Base-by-base conservation (phyloP, 108 stramenopile species). In the Seminavis robusta region DNA sequence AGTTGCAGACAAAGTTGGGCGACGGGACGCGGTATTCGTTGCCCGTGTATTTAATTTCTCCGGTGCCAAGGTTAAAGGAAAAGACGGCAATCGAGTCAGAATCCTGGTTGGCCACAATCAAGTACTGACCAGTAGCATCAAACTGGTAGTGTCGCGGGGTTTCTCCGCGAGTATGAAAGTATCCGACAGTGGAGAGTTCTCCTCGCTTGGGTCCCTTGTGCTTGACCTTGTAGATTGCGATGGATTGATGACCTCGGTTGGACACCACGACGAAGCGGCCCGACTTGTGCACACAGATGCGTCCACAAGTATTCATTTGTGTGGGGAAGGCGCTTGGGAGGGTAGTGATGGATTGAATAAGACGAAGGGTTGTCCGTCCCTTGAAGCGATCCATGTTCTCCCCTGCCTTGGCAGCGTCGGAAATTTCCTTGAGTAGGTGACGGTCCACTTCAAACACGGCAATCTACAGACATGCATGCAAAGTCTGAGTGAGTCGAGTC, bases 131-230 rank as follows among this genome's bases (percentile, higher is more conserved):
- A 25, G 76, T 80, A 30, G 81, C 62, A 57, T 97, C 96, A 60
- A 95, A 97, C 39, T 97, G 86, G 62, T 92, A 97, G 71, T 97
- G 96, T 7, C 96, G 76, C 6, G 96, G 96, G 34, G 94, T 95
- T 54, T 88, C 84, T 17, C 96, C 96, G 5, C 89, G 80, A 13
- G 96, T 97, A 79, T 97, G 96, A 67, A 83, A 93, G 71, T 86
- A 93, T 42, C 89, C 88, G 4, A 94, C 91, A 26, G 74, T 61
- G 25, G 56, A 33, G 8, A 97, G 77, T 46, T 81, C 73, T 10
- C 96, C 96, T 36, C 51, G 73, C 44, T 84, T 90, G 52, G 54
- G 41, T 25, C 61, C 77, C 58, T 76, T 78, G 24, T 60, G 56
- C 21, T 84, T 78, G 43, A 94, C 87, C 23, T 74, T 65, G 57